Conservation (phyloP, 331 rosid species). For the Stylosanthes scabra region DNA sequence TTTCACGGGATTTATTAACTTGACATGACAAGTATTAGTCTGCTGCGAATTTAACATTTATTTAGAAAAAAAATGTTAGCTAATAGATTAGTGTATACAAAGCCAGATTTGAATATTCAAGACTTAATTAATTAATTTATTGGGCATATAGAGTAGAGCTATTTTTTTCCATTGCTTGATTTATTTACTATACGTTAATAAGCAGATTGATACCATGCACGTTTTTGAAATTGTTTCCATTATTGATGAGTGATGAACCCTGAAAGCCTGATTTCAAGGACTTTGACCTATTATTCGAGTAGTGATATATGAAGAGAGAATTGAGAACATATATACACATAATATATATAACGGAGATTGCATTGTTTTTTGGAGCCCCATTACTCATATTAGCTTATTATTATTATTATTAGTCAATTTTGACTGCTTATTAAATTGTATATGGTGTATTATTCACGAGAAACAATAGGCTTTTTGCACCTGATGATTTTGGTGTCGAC, state of each 20-base stretch:
- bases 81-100: too few relatives aligned
- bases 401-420: slow-evolving; percentile 38
- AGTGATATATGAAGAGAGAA: slow-evolving; percentile 22
- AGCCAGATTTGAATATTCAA: too few relatives aligned
- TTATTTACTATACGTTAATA: too few relatives aligned
- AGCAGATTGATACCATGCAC: too few relatives aligned
- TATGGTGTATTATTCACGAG: slow-evolving; percentile 18
- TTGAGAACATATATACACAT: background rate
- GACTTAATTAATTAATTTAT: too few relatives aligned
- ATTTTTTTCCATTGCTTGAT: too few relatives aligned
- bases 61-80: too few relatives aligned
- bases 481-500: slow-evolving; percentile 43
- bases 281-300: slow-evolving; percentile 25
- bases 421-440: slow-evolving; percentile 34
- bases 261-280: slow-evolving; percentile 61
- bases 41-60: too few relatives aligned
- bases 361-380: slow-evolving; percentile 43
- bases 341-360: background rate
- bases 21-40: too few relatives aligned
- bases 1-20: too few relatives aligned
- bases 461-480: slow-evolving; percentile 36
- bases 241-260: slow-evolving; percentile 4
- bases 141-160: too few relatives aligned
- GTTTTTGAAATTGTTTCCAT: background rate
- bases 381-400: background rate